phyloP scores from a whole-genome alignment of 257 asterid species.

The Thymus quinquecostatus region DNA sequence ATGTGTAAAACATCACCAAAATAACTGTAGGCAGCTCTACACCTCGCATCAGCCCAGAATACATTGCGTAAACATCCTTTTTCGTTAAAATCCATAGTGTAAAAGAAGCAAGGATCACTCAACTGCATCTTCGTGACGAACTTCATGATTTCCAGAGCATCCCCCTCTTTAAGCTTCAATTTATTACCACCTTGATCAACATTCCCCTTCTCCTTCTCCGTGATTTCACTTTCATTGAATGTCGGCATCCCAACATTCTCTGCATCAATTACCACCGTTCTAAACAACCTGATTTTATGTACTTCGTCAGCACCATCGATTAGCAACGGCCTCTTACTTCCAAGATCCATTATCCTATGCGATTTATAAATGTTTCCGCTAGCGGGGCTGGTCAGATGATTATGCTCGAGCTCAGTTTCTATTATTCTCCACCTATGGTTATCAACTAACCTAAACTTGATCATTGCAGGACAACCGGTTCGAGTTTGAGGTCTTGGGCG shows the following conservation, averaged over 20 bases:
- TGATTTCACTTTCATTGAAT: constrained; percentile 36
- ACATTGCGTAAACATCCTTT: constrained; percentile 55
- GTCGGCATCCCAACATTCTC: constrained; percentile 38
- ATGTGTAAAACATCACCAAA: constrained; percentile 52
- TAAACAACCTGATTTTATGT: constrained; percentile 51
- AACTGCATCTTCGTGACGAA: constrained; percentile 57
- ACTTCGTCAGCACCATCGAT: constrained; percentile 39
- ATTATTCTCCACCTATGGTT: constrained; percentile 62
- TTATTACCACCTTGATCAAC: constrained; percentile 37
- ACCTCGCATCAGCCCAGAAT: constrained; percentile 60
- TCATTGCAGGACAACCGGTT: constrained; percentile 74
- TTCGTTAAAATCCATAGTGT: constrained; percentile 59
- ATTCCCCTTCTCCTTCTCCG: not conserved
- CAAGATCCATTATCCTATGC: constrained; percentile 42
- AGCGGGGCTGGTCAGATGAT: constrained; percentile 52
- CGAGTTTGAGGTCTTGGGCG: constrained; percentile 72
- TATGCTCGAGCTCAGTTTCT: constrained; percentile 68
- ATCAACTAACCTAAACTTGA: constrained; percentile 62
- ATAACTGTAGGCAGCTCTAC: constrained; percentile 53
- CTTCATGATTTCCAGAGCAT: constrained; percentile 47
- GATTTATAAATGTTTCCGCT: constrained; percentile 52
- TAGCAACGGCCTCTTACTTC: constrained; percentile 58
- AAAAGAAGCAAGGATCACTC: constrained; percentile 55
- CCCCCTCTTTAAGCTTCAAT: constrained; percentile 56
- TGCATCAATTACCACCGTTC: constrained; percentile 50